phyloP scores from a whole-genome alignment of 2,329 filamentous ascomycete species.

The Phialemoniopsis sp. region DNA sequence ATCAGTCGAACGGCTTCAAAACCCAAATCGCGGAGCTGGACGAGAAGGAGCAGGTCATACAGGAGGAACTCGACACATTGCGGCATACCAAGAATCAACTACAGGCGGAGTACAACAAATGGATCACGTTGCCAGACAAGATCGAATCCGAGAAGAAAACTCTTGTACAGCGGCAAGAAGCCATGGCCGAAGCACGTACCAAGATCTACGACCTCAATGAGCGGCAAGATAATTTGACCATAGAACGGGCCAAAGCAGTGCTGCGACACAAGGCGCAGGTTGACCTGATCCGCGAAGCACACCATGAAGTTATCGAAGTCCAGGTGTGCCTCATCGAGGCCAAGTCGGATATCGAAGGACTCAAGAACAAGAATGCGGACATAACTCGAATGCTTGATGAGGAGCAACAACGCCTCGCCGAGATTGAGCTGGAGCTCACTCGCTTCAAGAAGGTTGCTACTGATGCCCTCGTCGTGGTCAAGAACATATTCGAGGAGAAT shows the following conservation, averaged over 20 bases:
- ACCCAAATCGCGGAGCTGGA: slow-evolving; percentile 30
- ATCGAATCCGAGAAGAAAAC: slow-evolving; percentile 41
- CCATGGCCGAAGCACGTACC: slow-evolving; percentile 17
- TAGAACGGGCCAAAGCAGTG: slow-evolving; percentile 52
- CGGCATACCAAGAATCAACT: slow-evolving; percentile 61
- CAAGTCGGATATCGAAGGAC: slow-evolving; percentile 67
- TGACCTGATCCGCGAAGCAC: slow-evolving; percentile 54
- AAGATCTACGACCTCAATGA: slow-evolving; percentile 30
- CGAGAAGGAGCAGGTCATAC: slow-evolving; percentile 32
- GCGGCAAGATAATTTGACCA: slow-evolving; percentile 43
- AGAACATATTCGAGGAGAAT: slow-evolving; percentile 31
- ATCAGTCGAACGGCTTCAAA: slow-evolving; percentile 25
- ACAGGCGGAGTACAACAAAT: slow-evolving; percentile 63
- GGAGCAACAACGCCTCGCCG: slow-evolving; percentile 32
- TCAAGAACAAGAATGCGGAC: slow-evolving; percentile 62
- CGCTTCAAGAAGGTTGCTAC: slow-evolving; percentile 24
- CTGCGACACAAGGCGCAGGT: slow-evolving; percentile 56
- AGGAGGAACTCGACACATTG: slow-evolving; percentile 41
- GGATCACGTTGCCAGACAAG: slow-evolving; percentile 64
- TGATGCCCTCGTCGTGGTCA: slow-evolving; percentile 23
- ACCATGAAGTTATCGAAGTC: slow-evolving; percentile 63
- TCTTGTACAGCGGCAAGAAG: slow-evolving; percentile 22
- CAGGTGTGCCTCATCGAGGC: slow-evolving; percentile 75
- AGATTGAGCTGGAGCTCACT: slow-evolving; percentile 28
- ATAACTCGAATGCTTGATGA: slow-evolving; percentile 50